Evolutionary conservation across 208 protist species (phyloP).

Genomic region (Ichthyophonus hoferi): DNA sequence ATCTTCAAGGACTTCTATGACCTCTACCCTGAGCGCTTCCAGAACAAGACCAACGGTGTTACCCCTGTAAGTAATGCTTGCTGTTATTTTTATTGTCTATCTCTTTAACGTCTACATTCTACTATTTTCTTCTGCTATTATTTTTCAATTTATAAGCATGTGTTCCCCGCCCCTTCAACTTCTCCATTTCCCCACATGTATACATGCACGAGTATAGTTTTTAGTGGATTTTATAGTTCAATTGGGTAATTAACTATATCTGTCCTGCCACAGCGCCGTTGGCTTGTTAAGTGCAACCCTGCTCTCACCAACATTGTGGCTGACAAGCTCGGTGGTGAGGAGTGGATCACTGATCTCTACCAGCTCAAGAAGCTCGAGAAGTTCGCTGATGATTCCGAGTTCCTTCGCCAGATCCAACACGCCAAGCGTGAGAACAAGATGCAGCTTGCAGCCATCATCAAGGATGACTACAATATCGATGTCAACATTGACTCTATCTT

Average conservation of each 20-base stretch:
- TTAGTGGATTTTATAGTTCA: too few species aligned
- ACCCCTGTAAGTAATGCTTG: conserved; percentile 59
- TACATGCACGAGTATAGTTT: too few species aligned
- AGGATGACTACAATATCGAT: conserved; percentile 53
- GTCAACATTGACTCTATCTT: conserved; percentile 64
- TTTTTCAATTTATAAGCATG: too few species aligned
- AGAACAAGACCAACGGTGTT: conserved; percentile 80
- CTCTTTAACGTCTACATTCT: too few species aligned
- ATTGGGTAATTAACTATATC: too few species aligned
- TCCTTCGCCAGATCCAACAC: conserved; percentile 48
- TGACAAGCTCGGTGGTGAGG: conserved; percentile 45
- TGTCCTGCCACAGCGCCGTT: conserved; percentile 64
- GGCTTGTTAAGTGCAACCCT: conserved; percentile 72
- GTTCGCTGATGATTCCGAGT: conserved; percentile 52
- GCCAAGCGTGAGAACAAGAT: conserved; percentile 57
- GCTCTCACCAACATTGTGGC: conserved; percentile 60
- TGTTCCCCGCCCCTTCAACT: too few species aligned
- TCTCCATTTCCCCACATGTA: too few species aligned
- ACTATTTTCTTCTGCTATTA: too few species aligned
- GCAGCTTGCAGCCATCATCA: conserved; percentile 58
- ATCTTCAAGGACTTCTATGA: conserved; percentile 68
- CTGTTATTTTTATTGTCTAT: too few species aligned
- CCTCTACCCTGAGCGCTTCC: conserved; percentile 71
- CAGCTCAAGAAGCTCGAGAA: conserved; percentile 54
- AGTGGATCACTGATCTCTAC: conserved; percentile 61